A percentile compares a stretch with the other conserved stretches of the same genome.
Conservation (phyloP, 2,329 filamentous ascomycete species). For the Albophoma yamanashiensis region DNA sequence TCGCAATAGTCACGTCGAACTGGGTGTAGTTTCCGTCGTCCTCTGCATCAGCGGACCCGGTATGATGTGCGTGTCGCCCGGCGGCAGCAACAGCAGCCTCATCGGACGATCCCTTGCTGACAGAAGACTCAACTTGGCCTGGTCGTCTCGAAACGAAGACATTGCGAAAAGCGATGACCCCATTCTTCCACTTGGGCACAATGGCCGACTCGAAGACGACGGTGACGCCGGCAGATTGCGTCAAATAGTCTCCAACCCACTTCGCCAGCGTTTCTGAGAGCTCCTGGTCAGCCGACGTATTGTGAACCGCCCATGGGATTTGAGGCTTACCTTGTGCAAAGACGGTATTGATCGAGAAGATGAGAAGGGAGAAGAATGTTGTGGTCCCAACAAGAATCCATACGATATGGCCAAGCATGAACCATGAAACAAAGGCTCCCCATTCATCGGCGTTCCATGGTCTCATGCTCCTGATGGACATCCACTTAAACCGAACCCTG, state of each 20-base stretch:
- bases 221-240: constrained; percentile 82
- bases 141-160: constrained; percentile 91
- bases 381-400: constrained; percentile 97
- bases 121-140: constrained; percentile 68
- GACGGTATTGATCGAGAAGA: constrained; percentile 89
- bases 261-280: constrained; percentile 72
- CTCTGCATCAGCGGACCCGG: constrained; percentile 22
- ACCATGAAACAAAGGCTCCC: constrained; percentile 88
- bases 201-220: constrained; percentile 97
- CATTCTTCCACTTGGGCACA: constrained; percentile 89
- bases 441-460: constrained; percentile 97
- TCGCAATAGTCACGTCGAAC: constrained; percentile 90
- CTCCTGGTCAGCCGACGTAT: constrained; percentile 8
- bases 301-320: not conserved
- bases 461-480: constrained; percentile 84
- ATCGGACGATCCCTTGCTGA: constrained; percentile 85
- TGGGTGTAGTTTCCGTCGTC: constrained; percentile 98
- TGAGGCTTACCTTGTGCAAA: constrained; percentile 68
- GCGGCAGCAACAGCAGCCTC: constrained; percentile 81
- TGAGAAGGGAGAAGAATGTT: constrained; percentile 87
- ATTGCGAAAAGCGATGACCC: constrained; percentile 92
- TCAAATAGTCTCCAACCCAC: constrained; percentile 93
- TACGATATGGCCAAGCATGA: constrained; percentile 82
- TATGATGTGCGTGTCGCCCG: constrained; percentile 39
- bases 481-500: constrained; percentile 93